Conservation (phyloP, 768 basidiomycete species). For the Pholiota conissans region DNA sequence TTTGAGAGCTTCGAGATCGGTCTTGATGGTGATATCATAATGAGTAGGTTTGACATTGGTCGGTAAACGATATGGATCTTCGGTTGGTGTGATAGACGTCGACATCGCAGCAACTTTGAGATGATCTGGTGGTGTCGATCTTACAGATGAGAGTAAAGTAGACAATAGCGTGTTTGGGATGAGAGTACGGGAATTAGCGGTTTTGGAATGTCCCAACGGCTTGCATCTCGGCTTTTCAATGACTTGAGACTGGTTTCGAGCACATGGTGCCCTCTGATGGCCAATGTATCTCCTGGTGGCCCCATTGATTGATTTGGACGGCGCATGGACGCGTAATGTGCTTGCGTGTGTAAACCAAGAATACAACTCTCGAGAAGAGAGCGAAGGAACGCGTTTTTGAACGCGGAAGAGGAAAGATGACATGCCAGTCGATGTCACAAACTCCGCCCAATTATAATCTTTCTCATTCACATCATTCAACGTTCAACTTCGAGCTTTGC, state of each 20-base stretch:
- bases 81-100: constrained; percentile 18
- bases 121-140: constrained; percentile 9
- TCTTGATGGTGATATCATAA: constrained; percentile 78
- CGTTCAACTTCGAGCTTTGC: too few relatives aligned
- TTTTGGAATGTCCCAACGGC: constrained; percentile 21
- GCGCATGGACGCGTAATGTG: constrained; percentile 13
- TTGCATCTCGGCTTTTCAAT: constrained; percentile 16
- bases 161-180: constrained; percentile 12
- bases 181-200: constrained; percentile 20
- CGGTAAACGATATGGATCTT: constrained; percentile 61
- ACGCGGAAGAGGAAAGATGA: constrained; percentile 17
- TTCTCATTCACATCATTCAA: neutral
- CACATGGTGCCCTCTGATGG: constrained; percentile 18
- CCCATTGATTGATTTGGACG: constrained; percentile 8
- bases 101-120: constrained; percentile 24
- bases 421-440: constrained; percentile 12
- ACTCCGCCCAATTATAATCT: neutral
- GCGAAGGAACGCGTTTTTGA: constrained; percentile 14
- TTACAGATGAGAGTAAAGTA: constrained; percentile 17
- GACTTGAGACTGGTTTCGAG: constrained; percentile 12
- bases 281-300: constrained; percentile 9
- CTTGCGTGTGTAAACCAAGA: constrained; percentile 4
- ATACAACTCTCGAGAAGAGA: neutral
- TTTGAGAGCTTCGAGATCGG: constrained; percentile 73
- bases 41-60: constrained; percentile 67